These are phyloP conservation scores for Aphanomyces cochlioides DNA, from an alignment of 352 stramenopile species.

Conservation along the genomic window DNA sequence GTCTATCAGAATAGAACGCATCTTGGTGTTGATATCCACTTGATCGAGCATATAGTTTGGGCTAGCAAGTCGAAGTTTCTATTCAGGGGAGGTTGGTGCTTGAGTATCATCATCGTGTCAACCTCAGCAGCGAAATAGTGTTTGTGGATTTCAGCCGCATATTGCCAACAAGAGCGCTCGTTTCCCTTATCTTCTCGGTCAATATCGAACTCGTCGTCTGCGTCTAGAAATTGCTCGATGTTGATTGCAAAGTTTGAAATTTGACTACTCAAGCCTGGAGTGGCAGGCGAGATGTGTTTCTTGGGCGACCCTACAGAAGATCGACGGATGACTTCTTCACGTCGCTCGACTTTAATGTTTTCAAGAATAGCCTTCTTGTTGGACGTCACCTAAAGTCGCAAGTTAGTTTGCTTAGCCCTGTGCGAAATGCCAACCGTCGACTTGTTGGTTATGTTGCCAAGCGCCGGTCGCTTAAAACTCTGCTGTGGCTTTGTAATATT, in stretches of 20 bases:
- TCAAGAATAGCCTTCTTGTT: slow-evolving; percentile 33
- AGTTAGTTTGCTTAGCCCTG: no score
- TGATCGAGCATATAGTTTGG: slow-evolving; percentile 85
- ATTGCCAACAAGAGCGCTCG: slow-evolving; percentile 64
- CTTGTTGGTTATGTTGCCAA: slow-evolving; percentile 72
- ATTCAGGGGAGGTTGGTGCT: not conserved
- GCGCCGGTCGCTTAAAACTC: slow-evolving; percentile 39
- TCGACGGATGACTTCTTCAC: slow-evolving; percentile 30
- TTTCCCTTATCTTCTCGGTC: slow-evolving; percentile 69
- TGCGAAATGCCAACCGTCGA: slow-evolving; percentile 47
- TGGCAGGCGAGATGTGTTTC: slow-evolving; percentile 5
- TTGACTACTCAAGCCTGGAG: slow-evolving; percentile 7
- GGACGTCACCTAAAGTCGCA: slow-evolving; percentile 33
- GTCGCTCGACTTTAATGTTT: slow-evolving; percentile 17
- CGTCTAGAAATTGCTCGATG: slow-evolving; percentile 30
- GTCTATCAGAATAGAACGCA: slow-evolving; percentile 99
- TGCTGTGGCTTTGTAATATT: slow-evolving; percentile 29
- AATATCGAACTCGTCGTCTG: slow-evolving; percentile 50
- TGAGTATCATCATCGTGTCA: not conserved
- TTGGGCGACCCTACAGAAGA: slow-evolving; percentile 24
- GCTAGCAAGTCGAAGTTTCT: slow-evolving; percentile 60
- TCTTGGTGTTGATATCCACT: slow-evolving; percentile 98
- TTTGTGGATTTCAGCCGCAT: slow-evolving; percentile 77
- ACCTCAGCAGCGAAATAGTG: slow-evolving; percentile 72
- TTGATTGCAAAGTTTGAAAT: slow-evolving; percentile 10